phyloP scores from a whole-genome alignment of 148 eudicot genomes.

The Agrostemma githago region DNA sequence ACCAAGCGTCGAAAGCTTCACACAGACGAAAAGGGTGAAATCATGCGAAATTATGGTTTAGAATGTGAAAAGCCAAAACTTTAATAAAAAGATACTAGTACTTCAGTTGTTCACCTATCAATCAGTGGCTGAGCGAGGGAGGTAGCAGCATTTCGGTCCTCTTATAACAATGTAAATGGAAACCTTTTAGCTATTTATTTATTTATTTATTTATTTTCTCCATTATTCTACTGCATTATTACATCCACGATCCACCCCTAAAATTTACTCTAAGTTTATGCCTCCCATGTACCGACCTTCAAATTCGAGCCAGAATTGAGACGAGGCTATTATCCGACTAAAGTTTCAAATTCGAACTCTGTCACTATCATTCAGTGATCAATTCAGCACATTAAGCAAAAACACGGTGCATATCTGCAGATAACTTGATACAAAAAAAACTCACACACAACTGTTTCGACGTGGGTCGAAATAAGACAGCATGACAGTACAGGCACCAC shows the following conservation, averaged over 20 bases:
- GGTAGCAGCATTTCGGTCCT: neutral
- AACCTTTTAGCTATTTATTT: too few relatives aligned
- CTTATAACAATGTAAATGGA: neutral
- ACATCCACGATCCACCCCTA: neutral
- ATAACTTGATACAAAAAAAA: slow-evolving; percentile 20
- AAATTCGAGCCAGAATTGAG: too few relatives aligned
- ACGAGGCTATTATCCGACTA: too few relatives aligned
- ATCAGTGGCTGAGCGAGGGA: neutral
- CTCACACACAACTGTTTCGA: slow-evolving; percentile 81
- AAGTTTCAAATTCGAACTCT: neutral
- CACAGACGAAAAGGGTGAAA: neutral
- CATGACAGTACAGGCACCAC: slow-evolving; percentile 99
- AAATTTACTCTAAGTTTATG: neutral
- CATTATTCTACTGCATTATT: neutral
- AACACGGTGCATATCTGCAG: neutral
- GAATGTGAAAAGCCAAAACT: neutral
- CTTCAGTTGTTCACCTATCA: neutral
- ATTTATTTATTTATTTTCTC: too few relatives aligned
- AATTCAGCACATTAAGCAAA: neutral
- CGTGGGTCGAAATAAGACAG: slow-evolving; percentile 61
- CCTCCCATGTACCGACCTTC: too few relatives aligned
- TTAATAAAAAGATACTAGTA: neutral
- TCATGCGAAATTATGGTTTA: slow-evolving; percentile 5
- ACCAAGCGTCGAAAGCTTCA: neutral
- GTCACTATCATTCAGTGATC: neutral